phyloP scores from a whole-genome alignment of 2,329 filamentous ascomycete species.

The Pseudogymnoascus sp. region DNA sequence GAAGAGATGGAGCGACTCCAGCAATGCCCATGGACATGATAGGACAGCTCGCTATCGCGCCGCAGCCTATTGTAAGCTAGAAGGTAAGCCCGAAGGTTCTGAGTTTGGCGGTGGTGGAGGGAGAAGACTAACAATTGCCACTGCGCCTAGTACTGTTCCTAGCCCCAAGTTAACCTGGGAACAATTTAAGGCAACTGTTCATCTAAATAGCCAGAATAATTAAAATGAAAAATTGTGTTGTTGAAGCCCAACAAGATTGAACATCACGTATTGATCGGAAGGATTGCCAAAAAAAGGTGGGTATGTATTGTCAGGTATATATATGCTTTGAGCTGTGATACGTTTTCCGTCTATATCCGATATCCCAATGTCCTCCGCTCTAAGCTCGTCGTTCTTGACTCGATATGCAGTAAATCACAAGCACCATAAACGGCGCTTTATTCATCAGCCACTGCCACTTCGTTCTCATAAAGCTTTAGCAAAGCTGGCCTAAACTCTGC shows the following conservation, averaged over 20 bases:
- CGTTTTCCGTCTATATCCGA: background rate
- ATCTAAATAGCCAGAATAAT: background rate
- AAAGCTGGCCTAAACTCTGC: slow-evolving; percentile 54
- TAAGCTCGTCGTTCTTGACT: background rate
- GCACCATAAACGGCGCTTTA: background rate
- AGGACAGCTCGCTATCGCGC: background rate
- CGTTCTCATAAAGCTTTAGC: slow-evolving; percentile 44
- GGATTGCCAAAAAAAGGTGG: background rate
- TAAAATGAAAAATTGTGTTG: background rate
- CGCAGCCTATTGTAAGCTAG: background rate
- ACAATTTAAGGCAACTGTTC: background rate
- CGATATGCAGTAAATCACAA: background rate
- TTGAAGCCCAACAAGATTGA: background rate
- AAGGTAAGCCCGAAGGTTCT: background rate
- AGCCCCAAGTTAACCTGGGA: background rate
- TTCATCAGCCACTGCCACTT: slow-evolving; percentile 18
- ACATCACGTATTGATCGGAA: background rate
- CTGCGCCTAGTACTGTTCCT: background rate
- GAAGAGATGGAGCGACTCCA: slow-evolving; percentile 1
- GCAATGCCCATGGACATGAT: background rate
- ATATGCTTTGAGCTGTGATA: background rate
- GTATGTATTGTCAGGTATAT: background rate
- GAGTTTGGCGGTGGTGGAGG: background rate
- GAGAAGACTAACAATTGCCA: background rate
- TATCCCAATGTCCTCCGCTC: background rate